phyloP scores from a whole-genome alignment of 345 rosid species.

The Populus pruinosa region DNA sequence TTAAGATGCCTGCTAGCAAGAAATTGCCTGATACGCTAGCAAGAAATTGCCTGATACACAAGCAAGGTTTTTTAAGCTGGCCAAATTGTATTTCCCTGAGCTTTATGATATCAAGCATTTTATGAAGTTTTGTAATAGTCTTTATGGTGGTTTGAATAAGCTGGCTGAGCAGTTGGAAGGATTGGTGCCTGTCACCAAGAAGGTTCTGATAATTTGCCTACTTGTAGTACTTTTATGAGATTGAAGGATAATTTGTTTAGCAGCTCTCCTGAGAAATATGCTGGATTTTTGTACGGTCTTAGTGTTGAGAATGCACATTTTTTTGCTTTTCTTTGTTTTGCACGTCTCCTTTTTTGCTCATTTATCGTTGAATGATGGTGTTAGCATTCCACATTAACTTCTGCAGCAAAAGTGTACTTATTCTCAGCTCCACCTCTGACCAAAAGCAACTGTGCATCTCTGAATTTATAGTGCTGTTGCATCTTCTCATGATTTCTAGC shows the following conservation, averaged over 20 bases:
- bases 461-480: too few species aligned
- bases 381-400: not conserved
- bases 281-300: slow-evolving; percentile 70
- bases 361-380: not conserved
- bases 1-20: slow-evolving; percentile 57
- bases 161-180: slow-evolving; percentile 62
- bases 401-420: too few species aligned
- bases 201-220: slow-evolving; percentile 77
- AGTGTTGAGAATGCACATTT: slow-evolving; percentile 49
- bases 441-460: too few species aligned
- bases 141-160: slow-evolving; percentile 77
- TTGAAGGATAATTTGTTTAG: slow-evolving; percentile 59
- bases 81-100: slow-evolving; percentile 47
- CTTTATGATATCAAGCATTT: slow-evolving; percentile 68
- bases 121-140: slow-evolving; percentile 65
- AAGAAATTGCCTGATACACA: slow-evolving; percentile 49
- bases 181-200: slow-evolving; percentile 74
- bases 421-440: too few species aligned
- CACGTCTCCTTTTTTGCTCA: not conserved
- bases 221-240: slow-evolving; percentile 64
- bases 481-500: too few species aligned
- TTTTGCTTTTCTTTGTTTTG: not conserved
- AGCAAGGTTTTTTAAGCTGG: slow-evolving; percentile 45
- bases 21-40: slow-evolving; percentile 50
- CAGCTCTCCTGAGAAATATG: slow-evolving; percentile 56